Conservation (phyloP, 208 protist species). For the Trypanosoma mega region DNA sequence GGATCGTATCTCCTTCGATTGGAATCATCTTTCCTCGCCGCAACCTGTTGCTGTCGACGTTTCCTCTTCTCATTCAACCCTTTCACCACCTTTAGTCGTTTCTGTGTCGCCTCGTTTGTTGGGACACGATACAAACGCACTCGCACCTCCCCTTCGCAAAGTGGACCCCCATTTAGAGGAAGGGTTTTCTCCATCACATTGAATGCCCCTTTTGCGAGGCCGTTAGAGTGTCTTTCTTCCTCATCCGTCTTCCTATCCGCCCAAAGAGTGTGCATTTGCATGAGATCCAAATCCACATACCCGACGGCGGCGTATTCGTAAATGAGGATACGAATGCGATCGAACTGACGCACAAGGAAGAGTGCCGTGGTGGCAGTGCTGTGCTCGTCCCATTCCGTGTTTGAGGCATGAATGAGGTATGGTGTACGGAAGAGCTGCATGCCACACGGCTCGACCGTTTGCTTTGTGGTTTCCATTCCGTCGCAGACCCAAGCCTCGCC, state of each 20-base stretch:
- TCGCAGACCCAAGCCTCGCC: slow-evolving; percentile 71
- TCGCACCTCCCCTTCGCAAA: slow-evolving; percentile 38
- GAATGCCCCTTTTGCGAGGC: slow-evolving; percentile 24
- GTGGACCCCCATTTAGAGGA: slow-evolving; percentile 8
- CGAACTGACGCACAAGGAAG: slow-evolving; percentile 74
- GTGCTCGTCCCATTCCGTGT: slow-evolving; percentile 44
- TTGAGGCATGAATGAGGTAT: slow-evolving; percentile 44
- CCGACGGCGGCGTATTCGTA: slow-evolving; percentile 70
- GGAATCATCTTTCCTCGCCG: neutral
- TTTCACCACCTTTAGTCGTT: slow-evolving; percentile 25
- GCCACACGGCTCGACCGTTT: slow-evolving; percentile 5
- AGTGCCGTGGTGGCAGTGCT: slow-evolving; percentile 26
- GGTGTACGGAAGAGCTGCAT: slow-evolving; percentile 49
- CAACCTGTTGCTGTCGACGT: neutral
- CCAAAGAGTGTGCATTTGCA: slow-evolving; percentile 50
- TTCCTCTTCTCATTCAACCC: slow-evolving; percentile 26
- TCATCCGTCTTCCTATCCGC: too few species aligned
- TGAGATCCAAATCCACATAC: slow-evolving; percentile 57
- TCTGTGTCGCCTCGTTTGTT: slow-evolving; percentile 29
- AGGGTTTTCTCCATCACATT: slow-evolving; percentile 19
- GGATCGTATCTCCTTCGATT: slow-evolving; percentile 8
- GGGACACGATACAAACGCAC: slow-evolving; percentile 51
- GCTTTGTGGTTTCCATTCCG: neutral
- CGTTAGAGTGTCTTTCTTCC: neutral
- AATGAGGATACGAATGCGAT: slow-evolving; percentile 64